A percentile compares a stretch with the other conserved stretches of the same genome.
Conservation (phyloP, 768 basidiomycete species). For the Amanita muscaria region DNA sequence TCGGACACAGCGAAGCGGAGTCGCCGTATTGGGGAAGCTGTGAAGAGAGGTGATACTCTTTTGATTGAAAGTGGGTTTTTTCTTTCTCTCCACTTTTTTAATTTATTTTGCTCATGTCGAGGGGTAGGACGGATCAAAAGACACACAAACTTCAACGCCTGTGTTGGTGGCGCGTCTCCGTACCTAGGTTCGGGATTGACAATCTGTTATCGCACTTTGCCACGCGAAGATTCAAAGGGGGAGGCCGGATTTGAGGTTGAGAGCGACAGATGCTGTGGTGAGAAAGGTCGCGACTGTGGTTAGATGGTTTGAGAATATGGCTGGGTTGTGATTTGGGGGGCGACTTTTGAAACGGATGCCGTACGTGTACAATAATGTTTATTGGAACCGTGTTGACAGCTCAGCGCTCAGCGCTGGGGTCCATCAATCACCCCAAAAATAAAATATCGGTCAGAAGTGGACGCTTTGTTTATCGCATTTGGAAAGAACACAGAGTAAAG, state of each 20-base stretch:
- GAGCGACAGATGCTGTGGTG: constrained; percentile 58
- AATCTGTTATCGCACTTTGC: constrained; percentile 78
- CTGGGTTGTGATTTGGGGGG: constrained; percentile 45
- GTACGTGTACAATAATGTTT: no score
- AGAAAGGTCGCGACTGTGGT: constrained; percentile 58
- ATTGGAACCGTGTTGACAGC: no score
- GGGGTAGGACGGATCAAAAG: constrained; percentile 38
- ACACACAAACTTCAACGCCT: constrained; percentile 33
- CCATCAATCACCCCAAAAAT: no score
- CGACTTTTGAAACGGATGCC: no score
- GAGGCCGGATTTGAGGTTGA: constrained; percentile 67
- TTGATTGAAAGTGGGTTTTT: constrained; percentile 53
- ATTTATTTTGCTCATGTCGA: neutral
- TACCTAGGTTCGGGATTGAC: constrained; percentile 53
- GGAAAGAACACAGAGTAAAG: no score
- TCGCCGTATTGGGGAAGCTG: no score
- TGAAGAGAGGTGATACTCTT: constrained; percentile 66
- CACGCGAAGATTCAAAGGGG: constrained; percentile 41
- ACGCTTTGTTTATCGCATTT: no score
- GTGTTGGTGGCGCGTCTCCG: constrained; percentile 61
- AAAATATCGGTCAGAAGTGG: no score
- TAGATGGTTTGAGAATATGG: constrained; percentile 66
- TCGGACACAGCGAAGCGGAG: constrained; percentile 57
- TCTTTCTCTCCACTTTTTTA: neutral
- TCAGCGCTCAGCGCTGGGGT: no score